Percentiles rank a stretch among this genome's conserved stretches.
Conservation (phyloP, 768 basidiomycete species). For the Dacryopinax spathularia region DNA sequence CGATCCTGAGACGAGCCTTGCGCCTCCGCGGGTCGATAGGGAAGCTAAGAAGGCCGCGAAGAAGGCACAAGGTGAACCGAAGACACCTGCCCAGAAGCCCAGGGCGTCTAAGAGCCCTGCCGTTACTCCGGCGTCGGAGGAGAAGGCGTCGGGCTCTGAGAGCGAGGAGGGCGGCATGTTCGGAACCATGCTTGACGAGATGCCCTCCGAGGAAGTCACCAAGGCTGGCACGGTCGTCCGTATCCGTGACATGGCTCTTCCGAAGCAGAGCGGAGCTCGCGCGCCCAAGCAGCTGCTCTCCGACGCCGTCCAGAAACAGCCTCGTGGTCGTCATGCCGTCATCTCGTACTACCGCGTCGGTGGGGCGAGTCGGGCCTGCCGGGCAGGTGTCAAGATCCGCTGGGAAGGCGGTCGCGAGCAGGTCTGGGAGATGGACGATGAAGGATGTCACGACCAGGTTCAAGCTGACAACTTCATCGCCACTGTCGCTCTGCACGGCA, state of each 20-base stretch:
- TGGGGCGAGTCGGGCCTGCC: constrained; percentile 55
- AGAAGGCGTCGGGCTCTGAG: constrained; percentile 3
- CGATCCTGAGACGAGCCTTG: constrained; percentile 2
- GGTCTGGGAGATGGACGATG: constrained; percentile 69
- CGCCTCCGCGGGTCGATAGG: background rate
- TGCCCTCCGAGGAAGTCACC: constrained; percentile 43
- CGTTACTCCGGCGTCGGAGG: background rate
- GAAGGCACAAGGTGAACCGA: constrained; percentile 24
- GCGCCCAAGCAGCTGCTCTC: constrained; percentile 61
- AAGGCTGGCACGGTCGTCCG: constrained; percentile 38
- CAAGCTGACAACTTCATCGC: constrained; percentile 89
- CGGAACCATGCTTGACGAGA: constrained; percentile 56
- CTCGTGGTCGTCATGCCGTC: constrained; percentile 54
- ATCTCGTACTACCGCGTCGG: constrained; percentile 54
- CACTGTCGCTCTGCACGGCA: constrained; percentile 65
- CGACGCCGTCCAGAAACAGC: constrained; percentile 47
- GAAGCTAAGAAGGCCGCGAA: constrained; percentile 17
- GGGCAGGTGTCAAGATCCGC: constrained; percentile 54
- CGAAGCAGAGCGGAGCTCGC: constrained; percentile 70
- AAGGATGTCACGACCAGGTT: constrained; percentile 58
- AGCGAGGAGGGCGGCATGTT: constrained; percentile 38
- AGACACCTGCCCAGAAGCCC: constrained; percentile 23
- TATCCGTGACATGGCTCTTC: constrained; percentile 55
- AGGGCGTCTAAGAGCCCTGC: background rate
- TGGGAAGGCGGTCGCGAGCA: constrained; percentile 49